These are phyloP conservation scores for Neopestalotiopsis sp. DNA, from an alignment of 2,329 filamentous ascomycete species.

Conservation along the genomic window DNA sequence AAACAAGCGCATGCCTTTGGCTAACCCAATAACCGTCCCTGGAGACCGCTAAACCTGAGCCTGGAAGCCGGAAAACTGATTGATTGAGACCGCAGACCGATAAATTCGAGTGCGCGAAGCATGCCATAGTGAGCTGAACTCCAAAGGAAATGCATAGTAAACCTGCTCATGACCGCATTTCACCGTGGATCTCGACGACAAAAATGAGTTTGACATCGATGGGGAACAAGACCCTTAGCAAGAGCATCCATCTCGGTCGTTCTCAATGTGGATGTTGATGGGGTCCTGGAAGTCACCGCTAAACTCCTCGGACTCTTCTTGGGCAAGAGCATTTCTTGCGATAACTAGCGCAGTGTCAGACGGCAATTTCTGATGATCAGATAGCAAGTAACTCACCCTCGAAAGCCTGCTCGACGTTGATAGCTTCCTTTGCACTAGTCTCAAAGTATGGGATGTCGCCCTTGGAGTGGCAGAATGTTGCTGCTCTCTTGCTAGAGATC, in stretches of 20 bases:
- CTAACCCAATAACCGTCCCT: background rate
- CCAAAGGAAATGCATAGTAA: conserved; percentile 16
- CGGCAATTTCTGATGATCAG: background rate
- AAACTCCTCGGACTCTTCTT: conserved; percentile 98
- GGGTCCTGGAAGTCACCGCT: conserved; percentile 97
- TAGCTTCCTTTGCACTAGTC: conserved; percentile 97
- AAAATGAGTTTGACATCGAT: background rate
- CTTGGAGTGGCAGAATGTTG: conserved; percentile 97
- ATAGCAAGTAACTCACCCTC: conserved; percentile 56
- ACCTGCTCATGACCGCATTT: background rate
- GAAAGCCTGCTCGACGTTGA: conserved; percentile 89
- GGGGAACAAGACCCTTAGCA: conserved; percentile 64
- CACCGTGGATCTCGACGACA: background rate
- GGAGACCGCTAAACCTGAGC: background rate
- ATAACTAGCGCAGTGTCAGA: conserved; percentile 68
- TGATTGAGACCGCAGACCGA: conserved; percentile 6
- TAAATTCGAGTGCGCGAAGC: conserved; percentile 7
- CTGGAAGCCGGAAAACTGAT: conserved; percentile 6
- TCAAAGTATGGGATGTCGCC: conserved; percentile 98
- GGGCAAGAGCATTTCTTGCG: conserved; percentile 90
- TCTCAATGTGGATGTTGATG: conserved; percentile 97
- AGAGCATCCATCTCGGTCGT: conserved; percentile 89
- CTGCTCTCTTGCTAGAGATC: conserved; percentile 94
- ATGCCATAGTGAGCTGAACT: conserved; percentile 7
- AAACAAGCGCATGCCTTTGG: background rate